Evolutionary conservation across 805 yeast genomes (phyloP).

Genomic region (Spathaspora gorwiae): DNA sequence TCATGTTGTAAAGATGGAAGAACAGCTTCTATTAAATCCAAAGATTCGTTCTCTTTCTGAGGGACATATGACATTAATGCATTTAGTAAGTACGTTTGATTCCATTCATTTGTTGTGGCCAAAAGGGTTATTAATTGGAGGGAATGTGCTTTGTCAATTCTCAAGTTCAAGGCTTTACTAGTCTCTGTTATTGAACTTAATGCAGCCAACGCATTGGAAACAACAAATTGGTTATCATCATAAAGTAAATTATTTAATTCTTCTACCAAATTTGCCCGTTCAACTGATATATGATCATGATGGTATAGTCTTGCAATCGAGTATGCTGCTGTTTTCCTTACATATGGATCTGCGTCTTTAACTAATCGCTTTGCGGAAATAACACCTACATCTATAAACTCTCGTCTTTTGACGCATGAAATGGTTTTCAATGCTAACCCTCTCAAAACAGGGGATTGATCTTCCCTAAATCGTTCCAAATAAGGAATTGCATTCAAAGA

Average conservation of each 20-base stretch:
- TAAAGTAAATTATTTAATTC: slow-evolving; percentile 49
- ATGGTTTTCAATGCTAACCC: slow-evolving; percentile 63
- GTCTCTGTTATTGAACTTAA: slow-evolving; percentile 60
- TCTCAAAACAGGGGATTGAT: slow-evolving; percentile 45
- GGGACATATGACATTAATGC: slow-evolving; percentile 71
- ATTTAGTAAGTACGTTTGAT: slow-evolving; percentile 61
- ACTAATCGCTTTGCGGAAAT: slow-evolving; percentile 31
- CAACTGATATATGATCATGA: slow-evolving; percentile 44
- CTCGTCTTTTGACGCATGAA: slow-evolving; percentile 52
- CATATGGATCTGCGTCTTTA: slow-evolving; percentile 49
- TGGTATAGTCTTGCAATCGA: slow-evolving; percentile 66
- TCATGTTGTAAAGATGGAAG: slow-evolving; percentile 75
- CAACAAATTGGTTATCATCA: slow-evolving; percentile 57
- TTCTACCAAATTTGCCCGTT: slow-evolving; percentile 40
- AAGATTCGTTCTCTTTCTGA: slow-evolving; percentile 59
- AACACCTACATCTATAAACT: slow-evolving; percentile 46
- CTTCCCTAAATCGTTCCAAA: slow-evolving; percentile 49
- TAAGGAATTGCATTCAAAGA: slow-evolving; percentile 52
- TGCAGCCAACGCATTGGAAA: slow-evolving; percentile 68
- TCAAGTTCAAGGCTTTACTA: slow-evolving; percentile 44
- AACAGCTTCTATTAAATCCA: slow-evolving; percentile 56
- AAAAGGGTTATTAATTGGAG: slow-evolving; percentile 30
- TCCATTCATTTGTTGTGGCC: slow-evolving; percentile 58
- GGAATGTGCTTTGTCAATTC: slow-evolving; percentile 47
- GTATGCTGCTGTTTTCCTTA: slow-evolving; percentile 67